These are phyloP conservation scores for Rhododendron molle DNA, from an alignment of 148 eudicot genomes.

Conservation along the genomic window DNA sequence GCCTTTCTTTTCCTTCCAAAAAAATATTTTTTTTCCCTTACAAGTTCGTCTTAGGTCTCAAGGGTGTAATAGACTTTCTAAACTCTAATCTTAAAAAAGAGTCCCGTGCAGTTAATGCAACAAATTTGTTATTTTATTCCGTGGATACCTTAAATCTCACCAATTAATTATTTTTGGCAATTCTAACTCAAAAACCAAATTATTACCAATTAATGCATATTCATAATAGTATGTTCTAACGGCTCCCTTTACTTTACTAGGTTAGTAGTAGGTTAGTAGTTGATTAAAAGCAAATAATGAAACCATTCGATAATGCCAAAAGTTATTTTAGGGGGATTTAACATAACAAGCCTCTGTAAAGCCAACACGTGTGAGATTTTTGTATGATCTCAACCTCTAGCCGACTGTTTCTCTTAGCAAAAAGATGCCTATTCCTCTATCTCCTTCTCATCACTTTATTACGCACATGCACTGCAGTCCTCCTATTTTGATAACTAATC, in stretches of 20 bases:
- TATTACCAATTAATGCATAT: too few species aligned
- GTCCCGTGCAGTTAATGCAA: background rate
- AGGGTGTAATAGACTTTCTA: background rate
- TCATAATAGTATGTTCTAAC: background rate
- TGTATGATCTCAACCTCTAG: slow-evolving; percentile 23
- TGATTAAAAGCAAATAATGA: background rate
- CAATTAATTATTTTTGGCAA: background rate
- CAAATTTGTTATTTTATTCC: background rate
- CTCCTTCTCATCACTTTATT: slow-evolving; percentile 1
- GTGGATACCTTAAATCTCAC: background rate
- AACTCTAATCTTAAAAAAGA: background rate
- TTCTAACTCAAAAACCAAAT: background rate
- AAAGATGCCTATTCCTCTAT: slow-evolving; percentile 23
- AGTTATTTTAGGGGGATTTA: background rate
- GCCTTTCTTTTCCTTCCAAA: too few species aligned
- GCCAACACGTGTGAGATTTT: slow-evolving; percentile 16
- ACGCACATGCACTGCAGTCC: background rate
- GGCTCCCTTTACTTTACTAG: background rate
- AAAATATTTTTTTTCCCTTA: too few species aligned
- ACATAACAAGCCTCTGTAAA: slow-evolving; percentile 4
- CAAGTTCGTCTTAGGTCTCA: too few species aligned
- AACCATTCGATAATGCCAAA: background rate
- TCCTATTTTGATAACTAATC: background rate
- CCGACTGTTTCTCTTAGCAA: slow-evolving; percentile 31
- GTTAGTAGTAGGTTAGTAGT: background rate